Base-by-base conservation (phyloP, 2,329 filamentous ascomycete genomes). In the Cucurbitaria berberidis region DNA sequence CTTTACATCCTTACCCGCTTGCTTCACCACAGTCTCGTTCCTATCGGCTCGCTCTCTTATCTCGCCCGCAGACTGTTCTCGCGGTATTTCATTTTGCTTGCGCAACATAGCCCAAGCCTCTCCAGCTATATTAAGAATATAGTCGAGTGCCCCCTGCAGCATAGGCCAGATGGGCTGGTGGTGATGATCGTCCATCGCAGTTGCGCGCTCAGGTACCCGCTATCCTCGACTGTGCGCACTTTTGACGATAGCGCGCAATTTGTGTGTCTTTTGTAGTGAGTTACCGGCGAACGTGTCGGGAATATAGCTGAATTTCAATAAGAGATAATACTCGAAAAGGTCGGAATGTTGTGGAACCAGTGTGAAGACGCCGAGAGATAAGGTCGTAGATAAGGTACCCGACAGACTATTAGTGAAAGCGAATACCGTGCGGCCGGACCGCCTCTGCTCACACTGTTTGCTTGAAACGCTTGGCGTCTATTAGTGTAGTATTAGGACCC, bases 91-190 rank as follows among this genome's bases (percentile, higher is more conserved):
- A 9, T 8, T 10, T 19, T 46, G 21, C 36, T 18, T 53, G 53
- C 58, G 61, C 7, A 61, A 46, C 58, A 63, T 62, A 0, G 36
- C 22, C 60, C 58, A 63, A 1, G 45, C 46, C 13, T 63, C 60
- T 15, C 54, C 53, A 11, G 48, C 51, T 4, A 63, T 7, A 18
- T 63, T 62, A 42, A 59, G 51, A 3, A 45, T 53, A 27, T 61
- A 59, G 15, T 62, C 57, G 10, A 53, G 53, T 11, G 58, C 49
- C 35, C 60, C 60, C 26, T 63, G 55, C 8, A 63, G 21, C 45
- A 63, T 51, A 1, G 60, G 60, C 60, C 58, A 62, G 6, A 59
- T 54, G 1, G 58, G 60, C 39, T 63, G 60, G 34, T 61, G 45
- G 30, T 59, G 19, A 11, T 63, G 53, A 16, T 63, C 58, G 34